Base-by-base conservation (phyloP, 2,329 filamentous ascomycete species). In the Myriosclerotinia duriaeana region DNA sequence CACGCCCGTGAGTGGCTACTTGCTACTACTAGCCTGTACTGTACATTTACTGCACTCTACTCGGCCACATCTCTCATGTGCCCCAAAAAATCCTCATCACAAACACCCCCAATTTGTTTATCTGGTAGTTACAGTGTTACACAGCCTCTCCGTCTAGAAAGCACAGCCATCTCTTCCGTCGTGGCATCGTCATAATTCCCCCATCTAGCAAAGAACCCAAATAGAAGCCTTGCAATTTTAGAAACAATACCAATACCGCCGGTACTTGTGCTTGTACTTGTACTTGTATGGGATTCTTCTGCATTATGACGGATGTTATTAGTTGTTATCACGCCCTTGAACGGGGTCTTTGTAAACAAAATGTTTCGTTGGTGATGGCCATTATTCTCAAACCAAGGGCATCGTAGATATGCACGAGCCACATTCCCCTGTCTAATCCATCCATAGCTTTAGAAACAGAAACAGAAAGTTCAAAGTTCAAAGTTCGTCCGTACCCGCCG, bases 31-130 rank as follows among this genome's bases (percentile, higher is more conserved):
- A n/a, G n/a, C n/a, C n/a, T n/a, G n/a, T n/a, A n/a, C n/a, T n/a
- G n/a, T n/a, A n/a, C n/a, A n/a, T n/a, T n/a, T n/a, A 52, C 34
- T 40, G n/a, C 34, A 63, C 22, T 42, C 42, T 58, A 58, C 53
- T 64, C 53, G 62, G 52, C 38, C 62, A 64, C 62, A 64, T 38
- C 55, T 58, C 40, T 46, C 55, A 50, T 60, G 44, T 60, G 58
- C 58, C 58, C 44, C 30, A 50, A 50, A 50, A 60, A 48, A 36
- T 46, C 30, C 26, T 42, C 56, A 59, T 42, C 56, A 6, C 36
- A 44, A 59, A 36, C n/a, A 59, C 4, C 14, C 14, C 17, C 22
- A 34, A 34, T n/a, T 17, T 34, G 22, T 46, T 55, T 40, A 15
- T 22, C 4, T 26, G 7, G 1, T 8, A n/a, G 44, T 50, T 26